A percentile compares a stretch with the other conserved stretches of the same genome.
Evolutionary conservation across 2,329 filamentous ascomycete genomes (phyloP).

Genomic region (Helminthosporium solani): DNA sequence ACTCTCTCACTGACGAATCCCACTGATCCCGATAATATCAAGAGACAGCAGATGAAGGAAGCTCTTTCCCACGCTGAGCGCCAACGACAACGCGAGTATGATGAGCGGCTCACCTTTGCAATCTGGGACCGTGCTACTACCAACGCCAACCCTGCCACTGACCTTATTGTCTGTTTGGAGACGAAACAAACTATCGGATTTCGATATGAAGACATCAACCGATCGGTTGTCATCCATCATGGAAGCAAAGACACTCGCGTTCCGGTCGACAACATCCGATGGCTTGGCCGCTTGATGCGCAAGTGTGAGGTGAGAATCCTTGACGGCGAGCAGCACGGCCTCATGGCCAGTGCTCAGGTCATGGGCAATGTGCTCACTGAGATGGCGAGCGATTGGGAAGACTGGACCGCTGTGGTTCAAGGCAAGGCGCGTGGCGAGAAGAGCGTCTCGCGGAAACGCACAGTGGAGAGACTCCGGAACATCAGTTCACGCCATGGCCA

Average conservation of each 20-base stretch:
- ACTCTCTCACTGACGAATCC: slow-evolving; percentile 29
- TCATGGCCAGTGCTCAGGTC: slow-evolving; percentile 91
- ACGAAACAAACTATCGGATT: slow-evolving; percentile 90
- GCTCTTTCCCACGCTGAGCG: slow-evolving; percentile 65
- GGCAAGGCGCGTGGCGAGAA: slow-evolving; percentile 16
- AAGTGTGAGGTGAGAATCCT: slow-evolving; percentile 88
- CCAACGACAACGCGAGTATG: slow-evolving; percentile 74
- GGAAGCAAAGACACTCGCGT: slow-evolving; percentile 88
- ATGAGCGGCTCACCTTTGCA: slow-evolving; percentile 81
- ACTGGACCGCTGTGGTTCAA: slow-evolving; percentile 38
- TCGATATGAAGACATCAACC: slow-evolving; percentile 92
- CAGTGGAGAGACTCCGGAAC: slow-evolving; percentile 11
- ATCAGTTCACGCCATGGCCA: slow-evolving; percentile 10
- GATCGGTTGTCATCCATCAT: slow-evolving; percentile 90
- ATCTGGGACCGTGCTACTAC: slow-evolving; percentile 94
- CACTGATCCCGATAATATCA: slow-evolving; percentile 34
- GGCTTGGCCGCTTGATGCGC: slow-evolving; percentile 92
- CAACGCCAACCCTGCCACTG: slow-evolving; percentile 89
- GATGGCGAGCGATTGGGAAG: slow-evolving; percentile 82
- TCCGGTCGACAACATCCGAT: slow-evolving; percentile 90
- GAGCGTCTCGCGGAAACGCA: slow-evolving; percentile 12
- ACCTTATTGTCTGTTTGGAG: slow-evolving; percentile 89
- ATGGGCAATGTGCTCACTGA: slow-evolving; percentile 96
- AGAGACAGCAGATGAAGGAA: slow-evolving; percentile 42
- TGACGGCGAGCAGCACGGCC: slow-evolving; percentile 86